Evolutionary conservation across 2,329 filamentous ascomycete genomes (phyloP).

Genomic region (Apiospora koreana): DNA sequence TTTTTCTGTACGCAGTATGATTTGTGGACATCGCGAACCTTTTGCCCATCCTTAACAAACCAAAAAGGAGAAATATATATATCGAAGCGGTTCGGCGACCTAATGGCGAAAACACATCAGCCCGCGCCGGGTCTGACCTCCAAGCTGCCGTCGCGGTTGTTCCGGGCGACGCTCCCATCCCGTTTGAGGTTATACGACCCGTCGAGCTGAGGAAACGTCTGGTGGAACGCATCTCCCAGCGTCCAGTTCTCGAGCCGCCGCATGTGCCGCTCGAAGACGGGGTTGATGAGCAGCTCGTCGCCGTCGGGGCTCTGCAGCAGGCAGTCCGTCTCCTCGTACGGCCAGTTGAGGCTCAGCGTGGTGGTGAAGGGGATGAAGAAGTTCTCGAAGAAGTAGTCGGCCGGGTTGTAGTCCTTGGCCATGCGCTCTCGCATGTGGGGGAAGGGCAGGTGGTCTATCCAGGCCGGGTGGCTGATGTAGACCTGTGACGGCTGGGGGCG

Average conservation of each 20-base stretch:
- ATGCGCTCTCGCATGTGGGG: slow-evolving; percentile 68
- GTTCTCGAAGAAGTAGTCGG: slow-evolving; percentile 68
- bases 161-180: background rate
- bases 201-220: slow-evolving; percentile 60
- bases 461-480: slow-evolving; percentile 69
- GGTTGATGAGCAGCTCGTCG: slow-evolving; percentile 77
- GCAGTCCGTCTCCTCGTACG: slow-evolving; percentile 72
- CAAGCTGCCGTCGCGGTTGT: background rate
- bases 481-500: slow-evolving; percentile 68
- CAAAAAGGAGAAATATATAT: background rate
- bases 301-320: slow-evolving; percentile 59
- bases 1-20: background rate
- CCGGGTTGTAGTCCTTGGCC: slow-evolving; percentile 30
- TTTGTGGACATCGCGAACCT: background rate
- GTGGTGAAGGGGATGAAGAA: slow-evolving; percentile 84
- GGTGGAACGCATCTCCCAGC: slow-evolving; percentile 68
- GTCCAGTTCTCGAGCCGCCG: slow-evolving; percentile 79
- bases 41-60: background rate
- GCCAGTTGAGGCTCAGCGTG: slow-evolving; percentile 80
- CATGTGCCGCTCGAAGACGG: slow-evolving; percentile 81
- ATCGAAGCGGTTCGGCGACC: background rate
- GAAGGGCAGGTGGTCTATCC: slow-evolving; percentile 83
- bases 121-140: background rate
- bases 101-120: background rate
- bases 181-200: slow-evolving; percentile 43